These are phyloP conservation scores for Colletotrichum shisoi DNA, from an alignment of 2,329 filamentous ascomycete genomes.

Conservation along the genomic window DNA sequence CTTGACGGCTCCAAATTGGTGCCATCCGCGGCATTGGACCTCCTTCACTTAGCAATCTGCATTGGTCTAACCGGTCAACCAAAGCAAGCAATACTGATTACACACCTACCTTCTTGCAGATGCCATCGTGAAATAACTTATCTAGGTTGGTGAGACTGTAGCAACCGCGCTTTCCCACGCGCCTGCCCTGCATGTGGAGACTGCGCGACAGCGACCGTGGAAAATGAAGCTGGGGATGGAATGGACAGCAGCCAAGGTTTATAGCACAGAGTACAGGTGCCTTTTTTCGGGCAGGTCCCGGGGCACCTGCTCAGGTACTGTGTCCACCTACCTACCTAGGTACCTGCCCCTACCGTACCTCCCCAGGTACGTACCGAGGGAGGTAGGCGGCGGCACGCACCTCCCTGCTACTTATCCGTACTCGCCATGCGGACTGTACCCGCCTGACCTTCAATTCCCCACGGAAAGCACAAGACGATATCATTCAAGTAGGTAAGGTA, in stretches of 20 bases:
- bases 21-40: conserved; percentile 2
- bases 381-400: background rate
- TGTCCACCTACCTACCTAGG: no score
- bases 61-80: conserved; percentile 18
- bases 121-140: background rate
- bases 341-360: no score
- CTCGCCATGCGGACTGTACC: background rate
- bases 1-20: background rate
- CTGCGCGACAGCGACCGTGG: conserved; percentile 1
- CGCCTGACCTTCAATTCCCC: background rate
- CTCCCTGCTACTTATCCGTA: background rate
- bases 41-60: conserved; percentile 26
- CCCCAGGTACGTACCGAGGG: no score
- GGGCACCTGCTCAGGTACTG: no score
- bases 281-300: no score
- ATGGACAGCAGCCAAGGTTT: no score
- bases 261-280: no score
- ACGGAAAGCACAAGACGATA: no score
- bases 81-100: background rate
- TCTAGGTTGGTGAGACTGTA: no score
- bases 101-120: background rate
- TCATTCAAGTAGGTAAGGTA: no score
- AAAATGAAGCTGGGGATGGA: background rate
- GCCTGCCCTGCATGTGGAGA: conserved; percentile 11
- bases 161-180: conserved; percentile 5